phyloP scores from a whole-genome alignment of 2,329 filamentous ascomycete species.

The Teratosphaeria nubilosa region DNA sequence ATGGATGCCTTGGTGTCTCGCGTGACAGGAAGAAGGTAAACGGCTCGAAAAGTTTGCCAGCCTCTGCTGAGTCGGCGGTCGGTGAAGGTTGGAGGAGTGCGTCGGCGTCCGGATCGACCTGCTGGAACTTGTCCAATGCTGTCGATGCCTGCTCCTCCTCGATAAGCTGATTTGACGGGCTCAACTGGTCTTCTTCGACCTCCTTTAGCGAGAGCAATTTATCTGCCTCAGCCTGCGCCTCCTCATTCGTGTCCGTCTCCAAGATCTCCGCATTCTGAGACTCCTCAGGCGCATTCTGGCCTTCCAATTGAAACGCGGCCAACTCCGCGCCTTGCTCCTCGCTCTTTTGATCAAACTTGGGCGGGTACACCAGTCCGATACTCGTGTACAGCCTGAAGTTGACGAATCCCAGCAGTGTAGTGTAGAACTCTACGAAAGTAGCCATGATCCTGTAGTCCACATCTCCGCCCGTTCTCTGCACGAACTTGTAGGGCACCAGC shows the following conservation, averaged over 20 bases:
- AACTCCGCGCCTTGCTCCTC: constrained; percentile 87
- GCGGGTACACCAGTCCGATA: constrained; percentile 85
- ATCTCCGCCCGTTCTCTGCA: constrained; percentile 85
- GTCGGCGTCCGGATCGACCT: constrained; percentile 74
- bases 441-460: constrained; percentile 99
- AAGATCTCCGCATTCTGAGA: constrained; percentile 13
- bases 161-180: constrained; percentile 20
- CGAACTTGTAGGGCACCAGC: constrained; percentile 96
- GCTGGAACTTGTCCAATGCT: constrained; percentile 84
- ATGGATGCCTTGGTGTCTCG: constrained; percentile 78
- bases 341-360: constrained; percentile 78
- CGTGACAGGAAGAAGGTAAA: constrained; percentile 89
- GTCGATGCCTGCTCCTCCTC: constrained; percentile 7
- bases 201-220: constrained; percentile 29
- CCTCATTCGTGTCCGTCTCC: constrained; percentile 23
- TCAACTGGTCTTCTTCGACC: constrained; percentile 23
- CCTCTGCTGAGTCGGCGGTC: constrained; percentile 48
- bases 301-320: constrained; percentile 82
- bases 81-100: constrained; percentile 68
- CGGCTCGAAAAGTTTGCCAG: constrained; percentile 69
- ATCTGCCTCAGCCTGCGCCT: constrained; percentile 41
- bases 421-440: constrained; percentile 98
- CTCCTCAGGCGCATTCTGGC: constrained; percentile 45
- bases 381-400: constrained; percentile 93
- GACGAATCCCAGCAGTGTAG: constrained; percentile 87